These are phyloP conservation scores for Piper longum DNA, from an alignment of 164 flowering plant genomes.

Conservation along the genomic window DNA sequence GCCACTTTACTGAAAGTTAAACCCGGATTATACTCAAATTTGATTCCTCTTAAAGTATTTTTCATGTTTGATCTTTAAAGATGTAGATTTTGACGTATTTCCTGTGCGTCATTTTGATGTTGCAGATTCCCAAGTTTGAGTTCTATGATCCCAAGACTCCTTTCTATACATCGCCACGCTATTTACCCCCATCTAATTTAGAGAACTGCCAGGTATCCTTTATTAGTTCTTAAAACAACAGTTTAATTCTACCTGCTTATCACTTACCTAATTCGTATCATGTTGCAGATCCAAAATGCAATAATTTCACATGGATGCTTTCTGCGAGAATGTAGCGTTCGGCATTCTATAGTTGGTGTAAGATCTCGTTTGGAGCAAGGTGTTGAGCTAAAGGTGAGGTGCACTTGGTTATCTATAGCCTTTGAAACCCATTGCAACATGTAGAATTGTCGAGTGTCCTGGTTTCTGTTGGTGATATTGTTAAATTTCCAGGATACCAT, in stretches of 20 bases:
- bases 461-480: not conserved
- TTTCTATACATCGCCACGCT: slow-evolving; percentile 86
- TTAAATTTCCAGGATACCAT: slow-evolving; percentile 60
- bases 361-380: slow-evolving; percentile 83
- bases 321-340: slow-evolving; percentile 67
- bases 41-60: too few species aligned
- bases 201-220: slow-evolving; percentile 69
- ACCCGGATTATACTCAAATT: too few species aligned
- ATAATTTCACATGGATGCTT: slow-evolving; percentile 96
- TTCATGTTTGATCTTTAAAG: not conserved
- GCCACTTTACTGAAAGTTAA: too few species aligned
- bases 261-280: not conserved
- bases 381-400: slow-evolving; percentile 56
- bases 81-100: not conserved
- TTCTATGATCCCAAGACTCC: slow-evolving; percentile 87
- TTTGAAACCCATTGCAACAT: not conserved
- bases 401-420: not conserved
- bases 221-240: slow-evolving; percentile 1
- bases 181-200: slow-evolving; percentile 84
- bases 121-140: slow-evolving; percentile 73
- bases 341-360: slow-evolving; percentile 76
- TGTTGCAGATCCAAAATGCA: slow-evolving; percentile 63
- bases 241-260: not conserved
- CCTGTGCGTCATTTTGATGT: not conserved
- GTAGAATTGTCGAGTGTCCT: not conserved